These are phyloP conservation scores for Colletotrichum scovillei DNA, from an alignment of 2,329 filamentous ascomycete genomes.

Conservation along the genomic window DNA sequence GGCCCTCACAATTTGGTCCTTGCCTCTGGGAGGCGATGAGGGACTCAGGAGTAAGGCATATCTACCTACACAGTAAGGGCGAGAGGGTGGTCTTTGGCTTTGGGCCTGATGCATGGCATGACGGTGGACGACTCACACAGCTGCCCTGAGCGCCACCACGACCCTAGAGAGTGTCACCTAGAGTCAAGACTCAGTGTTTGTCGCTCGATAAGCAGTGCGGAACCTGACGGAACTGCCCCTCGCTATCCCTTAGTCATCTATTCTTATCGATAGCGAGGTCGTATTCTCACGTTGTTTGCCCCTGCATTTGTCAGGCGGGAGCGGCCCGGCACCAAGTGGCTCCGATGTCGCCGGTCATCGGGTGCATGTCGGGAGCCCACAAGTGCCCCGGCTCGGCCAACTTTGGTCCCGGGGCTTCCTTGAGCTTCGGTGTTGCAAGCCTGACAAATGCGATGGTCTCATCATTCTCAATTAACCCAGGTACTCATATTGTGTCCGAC, in stretches of 20 bases:
- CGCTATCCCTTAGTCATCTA: neutral
- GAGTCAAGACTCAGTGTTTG: neutral
- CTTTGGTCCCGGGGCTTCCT: neutral
- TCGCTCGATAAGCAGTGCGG: constrained; percentile 7
- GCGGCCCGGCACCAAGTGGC: constrained; percentile 20
- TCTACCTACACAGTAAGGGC: too few relatives aligned
- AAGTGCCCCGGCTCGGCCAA: neutral
- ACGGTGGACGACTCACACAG: constrained; percentile 12
- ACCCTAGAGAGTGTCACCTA: too few relatives aligned
- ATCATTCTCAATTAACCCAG: neutral
- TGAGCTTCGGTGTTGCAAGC: neutral
- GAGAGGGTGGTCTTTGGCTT: neutral
- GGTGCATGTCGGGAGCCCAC: constrained; percentile 1
- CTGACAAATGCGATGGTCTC: neutral
- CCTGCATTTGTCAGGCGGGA: constrained; percentile 31
- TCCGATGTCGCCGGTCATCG: constrained; percentile 21
- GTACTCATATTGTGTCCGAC: neutral
- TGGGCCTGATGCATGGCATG: neutral
- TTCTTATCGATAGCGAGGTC: constrained; percentile 17
- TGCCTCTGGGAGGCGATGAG: neutral
- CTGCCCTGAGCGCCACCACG: constrained; percentile 31
- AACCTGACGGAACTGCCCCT: neutral
- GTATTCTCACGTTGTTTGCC: neutral
- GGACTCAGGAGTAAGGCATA: too few relatives aligned
- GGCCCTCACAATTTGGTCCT: neutral